Evolutionary conservation across 176 grass and related monocot species (phyloP), one percentile per base, ranked within the genome.

Genomic region (Metroxylon sagu): DNA sequence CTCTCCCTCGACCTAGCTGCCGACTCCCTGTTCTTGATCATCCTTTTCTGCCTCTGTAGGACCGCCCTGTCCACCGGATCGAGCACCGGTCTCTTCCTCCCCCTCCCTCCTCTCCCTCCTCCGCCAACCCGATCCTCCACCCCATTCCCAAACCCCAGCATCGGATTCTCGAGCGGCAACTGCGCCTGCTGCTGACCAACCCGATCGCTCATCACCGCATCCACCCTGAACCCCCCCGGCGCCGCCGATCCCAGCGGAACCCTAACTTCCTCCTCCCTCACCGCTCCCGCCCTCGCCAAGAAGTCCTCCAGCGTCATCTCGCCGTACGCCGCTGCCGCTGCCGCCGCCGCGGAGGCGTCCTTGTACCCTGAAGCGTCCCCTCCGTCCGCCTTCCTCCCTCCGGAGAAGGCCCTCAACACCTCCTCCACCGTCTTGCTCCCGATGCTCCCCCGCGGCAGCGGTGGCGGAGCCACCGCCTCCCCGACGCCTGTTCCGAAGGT

Each of bases 381-480:
- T 17, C 12, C 16, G 18, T 6, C 26, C 25, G 15, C 49, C 18
- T 31, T 2, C 48, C 48, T 29, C 18, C 19, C 5, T 0, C 29
- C 52, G n/a, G 56, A 17, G 52, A 72, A 68, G 57, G 72, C 62
- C 61, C 54, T 64, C 71, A 65, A 77, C 48, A 69, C 62, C 71
- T 77, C 60, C 77, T 83, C 81, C 70, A 27, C 27, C 54, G 76
- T 25, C 59, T 73, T 83, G 30, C 30, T 35, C 30, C 30, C 30
- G 74, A 50, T 16, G 8, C 18, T 31, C 35, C 18, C 30, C 30
- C 5, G 30, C 30, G 30, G 0, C 30, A 35, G 30, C 21, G 30
- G 30, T 7, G 30, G 30, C 6, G 6, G 30, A 35, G 30, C 30
- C 30, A 4, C 30, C 30, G 2, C 30, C 0, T 35, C 30, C 1